Evolutionary conservation across 192 early-diverging fungal species (phyloP), one percentile per base, ranked within the genome.

Genomic region (Gigaspora rosea): DNA sequence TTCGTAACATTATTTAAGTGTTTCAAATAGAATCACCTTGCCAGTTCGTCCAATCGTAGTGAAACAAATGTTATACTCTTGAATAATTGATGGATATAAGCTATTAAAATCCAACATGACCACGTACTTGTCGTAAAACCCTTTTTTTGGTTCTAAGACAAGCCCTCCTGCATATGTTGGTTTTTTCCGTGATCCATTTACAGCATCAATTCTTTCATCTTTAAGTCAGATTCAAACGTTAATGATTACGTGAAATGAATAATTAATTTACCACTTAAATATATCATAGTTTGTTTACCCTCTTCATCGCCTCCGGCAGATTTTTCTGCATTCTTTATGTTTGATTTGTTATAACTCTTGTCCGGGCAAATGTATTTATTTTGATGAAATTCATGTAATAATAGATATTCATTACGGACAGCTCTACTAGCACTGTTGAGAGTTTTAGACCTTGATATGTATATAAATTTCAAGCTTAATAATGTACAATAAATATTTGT

Each of bases 51-150:
- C 83, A 12, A 98, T 95, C 0, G 98, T 99, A 13, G 98, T 99
- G 77, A 99, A 99, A 83, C 97, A 98, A 71, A 99, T 95, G 80
- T 99, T 99, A 88, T 93, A 99, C 82, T 99, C 98, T 79, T 98
- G 98, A 79, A 99, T 98, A 68, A 99, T 99, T 32, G 96, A 96
- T 65, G 98, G 97, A 76, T 99, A 98, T 91, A 99, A 89, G 86
- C 93, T 94, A 90, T 98, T 98, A 83, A 99, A 99, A 88, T 99
- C 98, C 65, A 99, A 85, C 51, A 98, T 84, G 20, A 99, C 80
- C 5, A 99, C 95, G 80, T 86, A 99, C 50, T 93, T 92, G 81
- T 98, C 96, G 81, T 99, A 97, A 76, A 98, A 92, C 4, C 98
- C 97, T 72, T 92, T 95, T 80, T 97, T 97, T 49, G 98, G 98